These are phyloP conservation scores for Penicillium psychrofluorescens DNA, from an alignment of 495 filamentous ascomycete species.

Conservation along the genomic window DNA sequence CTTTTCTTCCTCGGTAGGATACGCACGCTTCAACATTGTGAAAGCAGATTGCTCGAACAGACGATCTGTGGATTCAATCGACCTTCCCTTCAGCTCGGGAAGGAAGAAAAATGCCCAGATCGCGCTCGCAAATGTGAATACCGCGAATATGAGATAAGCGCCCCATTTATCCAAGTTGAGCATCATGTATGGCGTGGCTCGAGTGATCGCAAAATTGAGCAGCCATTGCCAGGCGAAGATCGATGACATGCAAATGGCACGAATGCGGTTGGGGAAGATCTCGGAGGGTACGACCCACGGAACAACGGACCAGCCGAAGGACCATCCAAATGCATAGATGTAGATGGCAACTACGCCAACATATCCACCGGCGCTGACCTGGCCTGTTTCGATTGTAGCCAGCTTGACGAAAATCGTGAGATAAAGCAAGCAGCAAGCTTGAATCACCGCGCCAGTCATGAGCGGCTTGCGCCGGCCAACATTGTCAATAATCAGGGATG, in stretches of 20 bases:
- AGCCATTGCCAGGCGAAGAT: neutral
- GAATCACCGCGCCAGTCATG: constrained; percentile 3
- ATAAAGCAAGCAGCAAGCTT: constrained; percentile 53
- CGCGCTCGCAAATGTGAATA: no score
- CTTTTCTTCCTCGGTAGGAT: no score
- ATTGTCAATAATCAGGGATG: neutral
- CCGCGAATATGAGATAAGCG: no score
- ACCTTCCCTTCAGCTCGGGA: no score
- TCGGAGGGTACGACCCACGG: neutral
- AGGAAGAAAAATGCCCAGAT: no score
- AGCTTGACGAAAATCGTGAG: constrained; percentile 50
- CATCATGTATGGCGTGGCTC: neutral
- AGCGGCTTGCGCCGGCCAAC: neutral
- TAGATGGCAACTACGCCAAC: constrained; percentile 57
- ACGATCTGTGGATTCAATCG: no score
- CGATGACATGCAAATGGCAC: neutral
- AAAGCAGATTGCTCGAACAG: no score
- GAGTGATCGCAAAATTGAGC: neutral
- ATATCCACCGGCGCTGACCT: constrained; percentile 31
- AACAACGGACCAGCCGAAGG: constrained; percentile 27
- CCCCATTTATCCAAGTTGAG: no score
- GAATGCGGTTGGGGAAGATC: neutral
- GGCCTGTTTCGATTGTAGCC: constrained; percentile 3
- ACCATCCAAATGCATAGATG: constrained; percentile 61
- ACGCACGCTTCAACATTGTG: no score